A percentile compares a stretch with the other conserved stretches of the same genome.
These are phyloP conservation scores for Neonectria faginata DNA, from an alignment of 2,329 filamentous ascomycete species.

Conservation along the genomic window DNA sequence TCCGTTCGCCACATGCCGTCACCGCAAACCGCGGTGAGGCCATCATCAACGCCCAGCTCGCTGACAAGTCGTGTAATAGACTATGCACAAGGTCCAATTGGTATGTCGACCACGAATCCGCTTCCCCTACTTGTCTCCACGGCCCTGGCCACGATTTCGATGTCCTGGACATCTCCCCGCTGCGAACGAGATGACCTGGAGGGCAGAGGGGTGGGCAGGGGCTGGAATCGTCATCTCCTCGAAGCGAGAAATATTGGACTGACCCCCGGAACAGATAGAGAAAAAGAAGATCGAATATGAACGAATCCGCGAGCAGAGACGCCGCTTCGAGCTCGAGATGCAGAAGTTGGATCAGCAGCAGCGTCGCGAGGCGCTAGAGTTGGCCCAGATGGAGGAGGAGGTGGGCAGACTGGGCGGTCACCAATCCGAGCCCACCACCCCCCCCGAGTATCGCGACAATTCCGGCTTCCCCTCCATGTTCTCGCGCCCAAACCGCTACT, in stretches of 20 bases:
- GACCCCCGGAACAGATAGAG: conserved; percentile 75
- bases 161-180: background rate
- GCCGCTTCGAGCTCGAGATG: conserved; percentile 92
- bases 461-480: conserved; percentile 82
- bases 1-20: conserved; percentile 1
- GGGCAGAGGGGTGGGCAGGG: background rate
- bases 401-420: conserved; percentile 75
- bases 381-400: conserved; percentile 86
- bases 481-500: conserved; percentile 88
- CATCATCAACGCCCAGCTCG: conserved; percentile 6
- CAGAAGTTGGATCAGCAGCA: conserved; percentile 88
- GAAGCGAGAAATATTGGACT: conserved; percentile 41
- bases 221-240: background rate
- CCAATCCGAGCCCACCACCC: conserved; percentile 95
- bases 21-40: background rate
- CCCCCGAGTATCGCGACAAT: conserved; percentile 90
- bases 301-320: conserved; percentile 86
- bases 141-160: conserved; percentile 16
- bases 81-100: conserved; percentile 79
- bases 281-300: conserved; percentile 96
- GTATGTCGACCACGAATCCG: conserved; percentile 63
- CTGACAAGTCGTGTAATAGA: conserved; percentile 56
- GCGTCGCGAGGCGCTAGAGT: conserved; percentile 83
- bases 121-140: conserved; percentile 7
- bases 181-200: conserved; percentile 9